These are phyloP conservation scores for Colletotrichum chlorophyti DNA, from an alignment of 2,329 filamentous ascomycete genomes.

Conservation along the genomic window DNA sequence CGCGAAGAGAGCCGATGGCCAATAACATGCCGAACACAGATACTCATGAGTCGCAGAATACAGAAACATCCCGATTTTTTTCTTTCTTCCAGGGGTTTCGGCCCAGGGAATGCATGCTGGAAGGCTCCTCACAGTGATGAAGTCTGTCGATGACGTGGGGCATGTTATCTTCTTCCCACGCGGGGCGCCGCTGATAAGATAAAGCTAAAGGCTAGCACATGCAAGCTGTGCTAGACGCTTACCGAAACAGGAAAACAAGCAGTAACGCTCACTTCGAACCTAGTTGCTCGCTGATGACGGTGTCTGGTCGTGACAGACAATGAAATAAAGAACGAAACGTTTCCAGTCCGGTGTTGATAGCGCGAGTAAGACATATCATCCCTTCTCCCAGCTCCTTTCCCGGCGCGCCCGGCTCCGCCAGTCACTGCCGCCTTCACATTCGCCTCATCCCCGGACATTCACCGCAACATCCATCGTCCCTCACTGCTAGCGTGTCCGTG, in stretches of 20 bases:
- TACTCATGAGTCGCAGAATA: slow-evolving; percentile 13
- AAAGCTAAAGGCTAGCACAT: slow-evolving; percentile 23
- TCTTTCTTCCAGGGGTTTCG: neutral
- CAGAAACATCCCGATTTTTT: neutral
- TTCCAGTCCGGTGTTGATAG: neutral
- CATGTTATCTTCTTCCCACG: slow-evolving; percentile 10
- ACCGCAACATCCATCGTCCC: no score
- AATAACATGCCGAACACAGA: neutral
- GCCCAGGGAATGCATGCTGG: slow-evolving; percentile 9
- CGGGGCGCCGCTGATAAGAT: slow-evolving; percentile 30
- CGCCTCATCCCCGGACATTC: no score
- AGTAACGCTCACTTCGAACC: slow-evolving; percentile 25
- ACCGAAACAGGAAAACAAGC: slow-evolving; percentile 26
- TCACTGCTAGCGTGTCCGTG: no score
- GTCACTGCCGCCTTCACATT: no score
- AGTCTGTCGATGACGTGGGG: slow-evolving; percentile 23
- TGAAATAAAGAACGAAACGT: neutral
- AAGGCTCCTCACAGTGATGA: slow-evolving; percentile 1
- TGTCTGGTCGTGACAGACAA: slow-evolving; percentile 6
- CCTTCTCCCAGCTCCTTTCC: no score
- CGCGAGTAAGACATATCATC: no score
- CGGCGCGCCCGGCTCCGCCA: no score
- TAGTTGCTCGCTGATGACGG: no score
- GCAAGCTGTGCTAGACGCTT: slow-evolving; percentile 28
- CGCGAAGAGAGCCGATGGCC: neutral